Percentiles rank a stretch among this genome's conserved stretches.
These are phyloP conservation scores for Solanum chacoense DNA, from an alignment of 305 asterid species.

Conservation along the genomic window DNA sequence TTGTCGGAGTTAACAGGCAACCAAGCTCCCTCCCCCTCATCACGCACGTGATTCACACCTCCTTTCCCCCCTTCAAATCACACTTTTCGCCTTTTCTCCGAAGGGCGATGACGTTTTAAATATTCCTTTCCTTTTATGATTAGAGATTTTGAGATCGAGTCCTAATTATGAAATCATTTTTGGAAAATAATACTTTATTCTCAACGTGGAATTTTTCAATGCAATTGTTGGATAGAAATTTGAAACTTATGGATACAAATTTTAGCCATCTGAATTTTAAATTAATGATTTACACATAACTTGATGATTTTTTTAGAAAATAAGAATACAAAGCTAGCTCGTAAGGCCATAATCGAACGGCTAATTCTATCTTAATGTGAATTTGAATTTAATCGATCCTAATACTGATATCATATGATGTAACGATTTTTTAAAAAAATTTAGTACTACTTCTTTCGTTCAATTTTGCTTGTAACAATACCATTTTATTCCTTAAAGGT, in stretches of 20 bases:
- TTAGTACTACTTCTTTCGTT: not conserved
- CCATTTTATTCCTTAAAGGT: too few species aligned
- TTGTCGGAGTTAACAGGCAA: conserved; percentile 28
- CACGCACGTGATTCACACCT: conserved; percentile 29
- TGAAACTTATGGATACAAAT: accelerated
- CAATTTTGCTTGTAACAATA: too few species aligned
- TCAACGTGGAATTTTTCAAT: not conserved
- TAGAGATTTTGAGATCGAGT: accelerated
- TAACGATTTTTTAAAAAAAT: accelerated
- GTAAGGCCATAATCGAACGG: not conserved
- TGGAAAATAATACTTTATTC: not conserved
- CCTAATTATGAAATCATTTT: accelerated
- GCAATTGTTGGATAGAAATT: not conserved
- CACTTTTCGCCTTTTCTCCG: not conserved
- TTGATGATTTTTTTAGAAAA: not conserved
- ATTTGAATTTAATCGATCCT: not conserved
- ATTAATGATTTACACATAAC: not conserved
- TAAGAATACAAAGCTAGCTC: not conserved
- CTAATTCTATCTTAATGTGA: not conserved
- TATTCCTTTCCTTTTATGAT: not conserved
- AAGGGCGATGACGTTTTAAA: not conserved
- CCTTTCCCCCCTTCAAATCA: not conserved
- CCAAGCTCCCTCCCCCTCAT: conserved; percentile 12
- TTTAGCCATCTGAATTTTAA: not conserved
- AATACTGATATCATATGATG: not conserved